phyloP scores from a whole-genome alignment of 495 filamentous ascomycete species.

The Lasiosphaeris hirsuta region DNA sequence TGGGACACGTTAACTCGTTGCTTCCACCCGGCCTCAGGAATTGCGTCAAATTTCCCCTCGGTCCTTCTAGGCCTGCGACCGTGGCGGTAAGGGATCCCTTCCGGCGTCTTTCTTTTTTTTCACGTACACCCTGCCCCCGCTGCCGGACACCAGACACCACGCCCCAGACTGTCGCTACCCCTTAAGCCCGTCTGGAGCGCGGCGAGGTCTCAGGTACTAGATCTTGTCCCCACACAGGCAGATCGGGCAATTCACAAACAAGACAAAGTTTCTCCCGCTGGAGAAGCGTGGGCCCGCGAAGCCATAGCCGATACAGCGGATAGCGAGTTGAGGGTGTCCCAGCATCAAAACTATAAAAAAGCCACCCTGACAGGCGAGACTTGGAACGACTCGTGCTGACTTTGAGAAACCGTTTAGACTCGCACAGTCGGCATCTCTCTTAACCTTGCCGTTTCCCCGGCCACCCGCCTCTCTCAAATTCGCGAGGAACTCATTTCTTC shows the following conservation, averaged over 20 bases:
- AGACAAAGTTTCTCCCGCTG: constrained; percentile 2
- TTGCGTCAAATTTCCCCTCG: constrained; percentile 47
- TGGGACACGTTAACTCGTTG: constrained; percentile 72
- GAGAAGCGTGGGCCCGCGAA: constrained; percentile 13
- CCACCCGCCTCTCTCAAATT: constrained; percentile 32
- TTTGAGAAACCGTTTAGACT: constrained; percentile 19
- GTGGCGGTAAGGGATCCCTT: constrained; percentile 64
- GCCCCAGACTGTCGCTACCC: constrained; percentile 12
- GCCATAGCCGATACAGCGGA: neutral
- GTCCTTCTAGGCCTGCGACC: constrained; percentile 49
- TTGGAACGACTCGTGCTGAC: constrained; percentile 24
- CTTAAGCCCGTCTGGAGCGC: constrained; percentile 13
- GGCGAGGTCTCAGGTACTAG: constrained; percentile 16
- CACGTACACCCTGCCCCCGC: neutral
- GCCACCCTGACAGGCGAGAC: neutral
- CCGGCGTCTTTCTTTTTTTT: constrained; percentile 20
- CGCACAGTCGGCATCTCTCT: constrained; percentile 30
- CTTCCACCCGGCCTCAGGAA: constrained; percentile 54
- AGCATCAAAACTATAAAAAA: neutral
- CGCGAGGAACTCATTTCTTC: constrained; percentile 31
- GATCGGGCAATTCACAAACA: constrained; percentile 17
- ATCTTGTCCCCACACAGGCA: constrained; percentile 12
- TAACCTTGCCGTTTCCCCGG: constrained; percentile 40
- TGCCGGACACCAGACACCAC: no score
- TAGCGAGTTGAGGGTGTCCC: constrained; percentile 7